These are phyloP conservation scores for Takashimella tepidaria DNA, from an alignment of 1,284 basidiomycete genomes.

Conservation along the genomic window DNA sequence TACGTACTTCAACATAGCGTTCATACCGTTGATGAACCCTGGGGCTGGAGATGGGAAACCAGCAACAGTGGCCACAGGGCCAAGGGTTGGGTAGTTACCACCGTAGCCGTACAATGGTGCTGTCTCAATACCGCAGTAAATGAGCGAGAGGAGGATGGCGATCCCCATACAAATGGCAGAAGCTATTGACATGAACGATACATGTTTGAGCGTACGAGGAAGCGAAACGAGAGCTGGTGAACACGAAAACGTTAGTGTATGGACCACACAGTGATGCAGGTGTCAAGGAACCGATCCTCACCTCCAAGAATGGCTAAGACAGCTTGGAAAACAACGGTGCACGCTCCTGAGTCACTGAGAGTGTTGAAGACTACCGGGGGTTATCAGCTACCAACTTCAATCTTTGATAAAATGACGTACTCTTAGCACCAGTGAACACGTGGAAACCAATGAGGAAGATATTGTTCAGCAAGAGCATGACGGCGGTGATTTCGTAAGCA, in stretches of 20 bases:
- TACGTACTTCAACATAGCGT: conserved; percentile 48
- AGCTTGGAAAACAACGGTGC: conserved; percentile 58
- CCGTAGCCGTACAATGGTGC: conserved; percentile 38
- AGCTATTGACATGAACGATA: conserved; percentile 46
- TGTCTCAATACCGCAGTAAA: conserved; percentile 55
- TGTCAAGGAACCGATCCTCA: conserved; percentile 13
- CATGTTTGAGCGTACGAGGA: conserved; percentile 55
- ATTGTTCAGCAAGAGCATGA: conserved; percentile 42
- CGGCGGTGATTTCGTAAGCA: conserved; percentile 34
- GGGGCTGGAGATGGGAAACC: conserved; percentile 49
- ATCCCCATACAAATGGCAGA: conserved; percentile 57
- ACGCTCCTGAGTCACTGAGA: conserved; percentile 54
- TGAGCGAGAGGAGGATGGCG: conserved; percentile 55
- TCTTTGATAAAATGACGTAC: conserved; percentile 7
- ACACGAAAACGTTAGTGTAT: conserved; percentile 40
- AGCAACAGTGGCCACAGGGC: conserved; percentile 29
- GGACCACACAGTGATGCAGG: not conserved
- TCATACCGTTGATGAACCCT: conserved; percentile 56
- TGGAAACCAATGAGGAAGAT: conserved; percentile 48
- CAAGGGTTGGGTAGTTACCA: conserved; percentile 36
- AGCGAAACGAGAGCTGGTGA: conserved; percentile 51
- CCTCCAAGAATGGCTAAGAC: conserved; percentile 47
- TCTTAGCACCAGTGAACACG: conserved; percentile 46
- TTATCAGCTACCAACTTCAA: too few relatives aligned
- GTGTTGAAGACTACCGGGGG: conserved; percentile 53